phyloP scores from a whole-genome alignment of 1,139 yeast species.

The Blastobotrys raffinosifermentans region DNA sequence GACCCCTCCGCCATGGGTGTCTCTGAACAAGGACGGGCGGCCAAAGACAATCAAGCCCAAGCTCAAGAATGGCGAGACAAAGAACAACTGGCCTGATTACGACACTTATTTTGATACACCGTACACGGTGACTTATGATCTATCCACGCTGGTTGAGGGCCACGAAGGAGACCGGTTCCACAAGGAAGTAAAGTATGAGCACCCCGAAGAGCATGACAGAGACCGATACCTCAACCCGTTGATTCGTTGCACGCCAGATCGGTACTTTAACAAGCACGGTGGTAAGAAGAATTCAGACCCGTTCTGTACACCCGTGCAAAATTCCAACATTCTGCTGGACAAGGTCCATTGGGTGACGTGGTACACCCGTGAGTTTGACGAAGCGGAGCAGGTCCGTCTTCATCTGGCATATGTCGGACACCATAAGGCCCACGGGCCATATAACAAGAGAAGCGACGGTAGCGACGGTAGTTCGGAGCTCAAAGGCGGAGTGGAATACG shows the following conservation, averaged over 20 bases:
- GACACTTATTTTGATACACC: conserved; percentile 73
- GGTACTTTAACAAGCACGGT: conserved; percentile 42
- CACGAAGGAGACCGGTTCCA: conserved; percentile 14
- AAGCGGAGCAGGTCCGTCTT: conserved; percentile 50
- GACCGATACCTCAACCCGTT: conserved; percentile 69
- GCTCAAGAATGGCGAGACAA: conserved; percentile 61
- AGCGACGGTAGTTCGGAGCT: conserved; percentile 28
- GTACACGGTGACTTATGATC: conserved; percentile 36
- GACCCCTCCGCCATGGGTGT: conserved; percentile 73
- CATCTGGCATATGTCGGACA: conserved; percentile 65
- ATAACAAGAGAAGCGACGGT: conserved; percentile 21
- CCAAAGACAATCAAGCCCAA: conserved; percentile 77
- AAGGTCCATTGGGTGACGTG: conserved; percentile 71
- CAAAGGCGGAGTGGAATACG: conserved; percentile 32
- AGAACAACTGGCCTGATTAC: conserved; percentile 64
- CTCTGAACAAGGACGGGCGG: conserved; percentile 68
- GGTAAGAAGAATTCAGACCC: conserved; percentile 67
- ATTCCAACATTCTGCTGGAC: conserved; percentile 48
- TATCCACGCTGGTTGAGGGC: conserved; percentile 16
- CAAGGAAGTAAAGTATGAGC: conserved; percentile 42
- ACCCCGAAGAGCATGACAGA: conserved; percentile 64
- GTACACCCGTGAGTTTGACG: conserved; percentile 59
- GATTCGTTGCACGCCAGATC: conserved; percentile 78
- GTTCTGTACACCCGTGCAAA: conserved; percentile 73
- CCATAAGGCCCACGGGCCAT: conserved; percentile 41